Percentiles rank a stretch among this genome's conserved stretches.
Conservation (phyloP, 352 stramenopile genomes). For the Phytophthora vignae region DNA sequence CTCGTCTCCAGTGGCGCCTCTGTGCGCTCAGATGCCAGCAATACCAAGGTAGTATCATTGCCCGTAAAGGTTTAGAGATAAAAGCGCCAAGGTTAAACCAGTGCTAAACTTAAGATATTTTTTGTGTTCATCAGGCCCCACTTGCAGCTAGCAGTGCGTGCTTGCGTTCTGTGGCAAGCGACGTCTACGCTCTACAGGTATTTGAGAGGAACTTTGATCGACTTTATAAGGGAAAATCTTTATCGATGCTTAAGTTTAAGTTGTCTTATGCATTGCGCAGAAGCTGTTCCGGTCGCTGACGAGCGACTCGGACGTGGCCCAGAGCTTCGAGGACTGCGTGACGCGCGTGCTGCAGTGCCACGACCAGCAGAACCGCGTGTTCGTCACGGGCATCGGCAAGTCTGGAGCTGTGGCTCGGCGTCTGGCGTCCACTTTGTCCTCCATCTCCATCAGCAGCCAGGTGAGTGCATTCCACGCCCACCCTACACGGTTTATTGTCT, state of each 20-base stretch:
- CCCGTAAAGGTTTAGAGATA: not conserved
- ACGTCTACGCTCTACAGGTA: slow-evolving; percentile 45
- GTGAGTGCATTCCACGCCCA: slow-evolving; percentile 25
- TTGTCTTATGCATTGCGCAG: no score
- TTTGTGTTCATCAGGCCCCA: slow-evolving; percentile 6
- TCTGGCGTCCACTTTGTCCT: slow-evolving; percentile 75
- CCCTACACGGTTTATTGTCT: not conserved
- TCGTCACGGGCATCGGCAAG: slow-evolving; percentile 84
- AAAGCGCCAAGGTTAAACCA: slow-evolving; percentile 8
- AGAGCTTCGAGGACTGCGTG: slow-evolving; percentile 44
- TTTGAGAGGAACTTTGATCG: no score
- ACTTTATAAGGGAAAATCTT: not conserved
- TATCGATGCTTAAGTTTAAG: no score
- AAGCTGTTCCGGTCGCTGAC: slow-evolving; percentile 47
- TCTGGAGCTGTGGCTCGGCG: slow-evolving; percentile 77
- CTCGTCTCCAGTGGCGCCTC: not conserved
- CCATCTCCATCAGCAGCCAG: slow-evolving; percentile 77
- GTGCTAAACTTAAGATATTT: not conserved
- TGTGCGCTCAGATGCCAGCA: not conserved
- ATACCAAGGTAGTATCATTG: not conserved
- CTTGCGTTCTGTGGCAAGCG: slow-evolving; percentile 39
- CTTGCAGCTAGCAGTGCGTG: slow-evolving; percentile 7
- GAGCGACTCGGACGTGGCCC: slow-evolving; percentile 28
- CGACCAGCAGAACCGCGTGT: slow-evolving; percentile 55
- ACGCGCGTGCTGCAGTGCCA: slow-evolving; percentile 54